phyloP scores from a whole-genome alignment of 352 stramenopile species.

The Globisporangium apiculatum region DNA sequence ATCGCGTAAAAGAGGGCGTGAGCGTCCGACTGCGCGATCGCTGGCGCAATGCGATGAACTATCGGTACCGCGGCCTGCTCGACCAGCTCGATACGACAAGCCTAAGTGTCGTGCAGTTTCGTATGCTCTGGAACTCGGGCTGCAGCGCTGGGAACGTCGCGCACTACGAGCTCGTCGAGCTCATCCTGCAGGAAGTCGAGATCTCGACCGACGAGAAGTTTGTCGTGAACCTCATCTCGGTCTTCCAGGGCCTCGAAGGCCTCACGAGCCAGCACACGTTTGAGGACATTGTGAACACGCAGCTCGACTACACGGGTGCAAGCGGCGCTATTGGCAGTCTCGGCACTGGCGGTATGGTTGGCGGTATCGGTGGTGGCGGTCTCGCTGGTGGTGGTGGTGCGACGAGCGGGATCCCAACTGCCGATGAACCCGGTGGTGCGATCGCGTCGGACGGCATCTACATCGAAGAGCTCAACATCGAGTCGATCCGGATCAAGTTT shows the following conservation, averaged over 20 bases:
- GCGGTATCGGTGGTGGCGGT: no score
- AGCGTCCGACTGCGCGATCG: slow-evolving; percentile 78
- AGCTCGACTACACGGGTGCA: slow-evolving; percentile 47
- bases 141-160: slow-evolving; percentile 73
- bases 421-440: slow-evolving; percentile 6
- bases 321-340: slow-evolving; percentile 9
- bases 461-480: slow-evolving; percentile 83
- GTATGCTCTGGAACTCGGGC: slow-evolving; percentile 82
- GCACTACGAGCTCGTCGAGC: slow-evolving; percentile 82
- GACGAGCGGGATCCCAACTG: neutral
- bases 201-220: slow-evolving; percentile 89
- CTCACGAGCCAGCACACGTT: slow-evolving; percentile 70
- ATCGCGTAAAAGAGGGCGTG: slow-evolving; percentile 82
- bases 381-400: slow-evolving; percentile 8
- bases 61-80: slow-evolving; percentile 76
- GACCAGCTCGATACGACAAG: slow-evolving; percentile 65
- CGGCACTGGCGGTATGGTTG: slow-evolving; percentile 3
- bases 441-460: slow-evolving; percentile 62
- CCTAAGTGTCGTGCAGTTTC: slow-evolving; percentile 76
- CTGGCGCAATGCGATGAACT: slow-evolving; percentile 79
- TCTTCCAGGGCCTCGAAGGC: slow-evolving; percentile 81
- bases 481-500: slow-evolving; percentile 80
- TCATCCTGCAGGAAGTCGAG: slow-evolving; percentile 85
- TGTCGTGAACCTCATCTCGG: slow-evolving; percentile 84
- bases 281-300: slow-evolving; percentile 74